Evolutionary conservation across 768 basidiomycete genomes (phyloP), one percentile per base, ranked within the genome.

Genomic region (Amanita muscaria): DNA sequence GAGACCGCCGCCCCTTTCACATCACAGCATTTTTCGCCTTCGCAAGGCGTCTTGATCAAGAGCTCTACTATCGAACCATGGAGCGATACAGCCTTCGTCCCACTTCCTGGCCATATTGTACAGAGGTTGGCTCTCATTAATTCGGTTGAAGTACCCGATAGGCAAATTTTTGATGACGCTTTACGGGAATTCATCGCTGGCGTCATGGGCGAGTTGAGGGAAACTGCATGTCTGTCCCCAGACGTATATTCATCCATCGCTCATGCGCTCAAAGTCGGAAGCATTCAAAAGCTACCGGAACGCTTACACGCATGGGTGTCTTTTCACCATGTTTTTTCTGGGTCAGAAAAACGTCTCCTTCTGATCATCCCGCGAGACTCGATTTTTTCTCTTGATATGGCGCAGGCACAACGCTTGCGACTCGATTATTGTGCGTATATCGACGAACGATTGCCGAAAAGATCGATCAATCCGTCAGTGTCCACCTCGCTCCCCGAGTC

Each of bases 291-390:
- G 16, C 51, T 72, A 23, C 62, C 69, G 3, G 52, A 57, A 7
- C 55, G 61, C 12, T 48, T 67, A 63, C 68, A 64, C 40, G 67
- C 71, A 49, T 84, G 82, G 82, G 56, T 69, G 11, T 57, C 66
- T 14, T 72, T 73, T 52, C 81, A 84, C 53, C 79, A 79, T 47
- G 64, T 82, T 34, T 73, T 73, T 44, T 64, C 73, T 27, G 82
- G 80, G 14, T 82, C 81, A 16, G 66, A 72, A 35, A 77, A 72
- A 51, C 68, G 69, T 51, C 67, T 73, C 46, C 66, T 83, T 31
- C 64, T 84, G 33, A 58, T 84, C 9, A 65, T 74, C 31, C 82
- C 81, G 3, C 68, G 77, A 9, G 82, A 84, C 40, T 64, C 73
- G 14, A 71, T 72, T 48, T 83, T 75, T 57, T 64, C 69, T 29